These are phyloP conservation scores for Chlorella vulgaris DNA, from an alignment of 139 green algal genomes.

Conservation along the genomic window DNA sequence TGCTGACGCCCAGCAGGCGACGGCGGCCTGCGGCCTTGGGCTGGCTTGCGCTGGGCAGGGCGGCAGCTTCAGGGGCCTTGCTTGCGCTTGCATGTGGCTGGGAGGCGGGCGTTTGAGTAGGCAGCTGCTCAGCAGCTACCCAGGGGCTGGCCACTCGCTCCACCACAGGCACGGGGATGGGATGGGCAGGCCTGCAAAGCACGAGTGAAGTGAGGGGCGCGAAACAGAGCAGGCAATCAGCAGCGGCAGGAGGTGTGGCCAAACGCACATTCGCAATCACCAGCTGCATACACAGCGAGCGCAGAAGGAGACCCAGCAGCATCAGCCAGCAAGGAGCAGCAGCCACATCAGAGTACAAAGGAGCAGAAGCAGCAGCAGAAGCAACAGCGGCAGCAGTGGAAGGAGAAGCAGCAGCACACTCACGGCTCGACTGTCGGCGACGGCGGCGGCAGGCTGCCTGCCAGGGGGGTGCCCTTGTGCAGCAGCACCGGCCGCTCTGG, in stretches of 20 bases:
- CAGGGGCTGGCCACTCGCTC: slow-evolving; percentile 42
- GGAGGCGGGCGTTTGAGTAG: slow-evolving; percentile 12
- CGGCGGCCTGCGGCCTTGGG: slow-evolving; percentile 10
- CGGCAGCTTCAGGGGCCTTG: neutral
- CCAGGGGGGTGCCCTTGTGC: slow-evolving; percentile 42
- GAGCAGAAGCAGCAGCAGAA: neutral
- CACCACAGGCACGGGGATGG: slow-evolving; percentile 36
- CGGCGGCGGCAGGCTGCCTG: neutral
- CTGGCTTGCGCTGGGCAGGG: neutral
- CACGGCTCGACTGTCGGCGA: neutral
- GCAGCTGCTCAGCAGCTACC: slow-evolving; percentile 22
- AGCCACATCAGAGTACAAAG: no score
- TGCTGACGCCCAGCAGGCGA: slow-evolving; percentile 24
- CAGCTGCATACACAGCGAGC: no score
- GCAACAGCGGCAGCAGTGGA: neutral
- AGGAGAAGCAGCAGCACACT: neutral
- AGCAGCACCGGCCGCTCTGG: slow-evolving; percentile 41
- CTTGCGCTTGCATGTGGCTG: neutral
- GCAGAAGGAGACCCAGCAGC: no score
- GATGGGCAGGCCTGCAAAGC: neutral
- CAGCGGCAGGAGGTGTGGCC: neutral
- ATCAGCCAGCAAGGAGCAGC: no score
- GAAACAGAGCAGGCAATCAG: neutral
- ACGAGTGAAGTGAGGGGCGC: neutral
- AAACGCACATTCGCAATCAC: no score